phyloP scores from a whole-genome alignment of 2,329 filamentous ascomycete species.

The Stagonosporopsis chrysanthemi region DNA sequence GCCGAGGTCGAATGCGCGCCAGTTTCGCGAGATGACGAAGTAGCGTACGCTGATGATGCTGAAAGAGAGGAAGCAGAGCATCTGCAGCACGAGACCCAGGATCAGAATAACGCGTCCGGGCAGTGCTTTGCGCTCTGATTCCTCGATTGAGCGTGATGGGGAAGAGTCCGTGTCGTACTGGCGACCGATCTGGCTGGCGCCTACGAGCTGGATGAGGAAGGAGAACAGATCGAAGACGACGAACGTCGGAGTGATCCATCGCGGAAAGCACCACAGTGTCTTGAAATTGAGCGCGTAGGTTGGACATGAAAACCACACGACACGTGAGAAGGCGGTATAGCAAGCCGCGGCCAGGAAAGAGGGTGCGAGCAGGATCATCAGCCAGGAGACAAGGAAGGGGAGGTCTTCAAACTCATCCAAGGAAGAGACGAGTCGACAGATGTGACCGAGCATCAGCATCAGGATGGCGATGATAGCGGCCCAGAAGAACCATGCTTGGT shows the following conservation, averaged over 20 bases:
- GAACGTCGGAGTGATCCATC: conserved; percentile 58
- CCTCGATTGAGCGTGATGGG: conserved; percentile 52
- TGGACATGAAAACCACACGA: conserved; percentile 53
- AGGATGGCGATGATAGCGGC: conserved; percentile 41
- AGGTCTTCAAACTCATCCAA: conserved; percentile 40
- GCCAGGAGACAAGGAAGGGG: conserved; percentile 52
- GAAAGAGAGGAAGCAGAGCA: conserved; percentile 61
- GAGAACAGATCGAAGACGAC: conserved; percentile 58
- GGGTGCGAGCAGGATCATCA: conserved; percentile 59
- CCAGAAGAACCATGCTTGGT: conserved; percentile 49
- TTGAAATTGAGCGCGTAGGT: conserved; percentile 52
- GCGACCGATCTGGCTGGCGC: conserved; percentile 54
- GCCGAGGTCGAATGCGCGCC: conserved; percentile 43
- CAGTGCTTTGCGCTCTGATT: conserved; percentile 37
- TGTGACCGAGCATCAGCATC: conserved; percentile 61
- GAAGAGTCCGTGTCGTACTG: conserved; percentile 41
- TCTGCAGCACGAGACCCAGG: conserved; percentile 58
- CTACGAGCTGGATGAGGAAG: conserved; percentile 56
- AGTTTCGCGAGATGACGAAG: conserved; percentile 41
- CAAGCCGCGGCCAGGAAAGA: conserved; percentile 60
- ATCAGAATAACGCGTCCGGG: conserved; percentile 51
- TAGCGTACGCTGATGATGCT: conserved; percentile 49
- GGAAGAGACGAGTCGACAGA: conserved; percentile 57
- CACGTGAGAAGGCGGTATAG: conserved; percentile 59
- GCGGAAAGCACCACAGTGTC: conserved; percentile 53